Percentiles rank a stretch among this genome's conserved stretches.
Conservation (phyloP, 176 grass and related monocot species). For the barley (Hordeum vulgare) region DNA sequence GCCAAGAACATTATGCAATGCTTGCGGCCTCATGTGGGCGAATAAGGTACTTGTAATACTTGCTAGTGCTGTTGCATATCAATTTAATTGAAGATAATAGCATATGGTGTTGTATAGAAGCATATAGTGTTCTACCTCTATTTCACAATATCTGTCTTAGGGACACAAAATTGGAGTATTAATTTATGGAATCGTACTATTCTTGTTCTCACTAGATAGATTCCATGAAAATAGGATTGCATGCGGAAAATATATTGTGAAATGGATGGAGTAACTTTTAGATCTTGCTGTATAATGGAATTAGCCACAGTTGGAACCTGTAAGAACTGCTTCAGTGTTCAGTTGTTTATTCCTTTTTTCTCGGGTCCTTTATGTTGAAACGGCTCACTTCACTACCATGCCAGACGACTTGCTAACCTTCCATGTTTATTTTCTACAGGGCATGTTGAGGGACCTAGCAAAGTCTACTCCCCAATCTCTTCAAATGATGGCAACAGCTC, state of each 20-base stretch:
- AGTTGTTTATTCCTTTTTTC: background rate
- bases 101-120: no score
- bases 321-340: background rate
- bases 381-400: background rate
- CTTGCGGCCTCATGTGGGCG: slow-evolving; percentile 98
- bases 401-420: background rate
- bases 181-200: background rate
- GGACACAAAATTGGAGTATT: background rate
- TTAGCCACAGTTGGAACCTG: background rate
- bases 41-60: slow-evolving; percentile 68
- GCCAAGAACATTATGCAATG: slow-evolving; percentile 96
- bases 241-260: background rate
- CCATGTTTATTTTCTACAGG: slow-evolving; percentile 40
- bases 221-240: background rate
- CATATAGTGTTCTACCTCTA: background rate
- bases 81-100: background rate
- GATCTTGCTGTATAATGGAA: slow-evolving; percentile 2
- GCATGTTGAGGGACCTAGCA: slow-evolving; percentile 77
- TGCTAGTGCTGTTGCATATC: background rate
- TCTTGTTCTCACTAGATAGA: background rate
- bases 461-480: slow-evolving; percentile 43
- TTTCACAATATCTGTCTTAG: background rate
- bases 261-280: background rate
- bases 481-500: slow-evolving; percentile 38
- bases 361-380: background rate